Evolutionary conservation across 306 rosid species (phyloP).

Genomic region (Urtica urens): DNA sequence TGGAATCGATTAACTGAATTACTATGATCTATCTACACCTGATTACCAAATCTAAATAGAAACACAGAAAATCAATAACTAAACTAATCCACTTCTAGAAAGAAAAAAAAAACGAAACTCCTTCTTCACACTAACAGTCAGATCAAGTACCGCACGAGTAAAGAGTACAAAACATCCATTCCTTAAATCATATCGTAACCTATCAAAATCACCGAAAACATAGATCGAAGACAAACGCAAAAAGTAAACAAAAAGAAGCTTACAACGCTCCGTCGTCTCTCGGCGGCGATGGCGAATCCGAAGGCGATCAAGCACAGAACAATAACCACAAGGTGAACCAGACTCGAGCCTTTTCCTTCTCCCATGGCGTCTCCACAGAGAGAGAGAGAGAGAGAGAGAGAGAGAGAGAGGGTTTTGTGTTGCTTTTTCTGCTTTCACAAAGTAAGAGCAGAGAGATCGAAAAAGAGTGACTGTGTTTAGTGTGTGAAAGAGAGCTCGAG

Average conservation of each 20-base stretch:
- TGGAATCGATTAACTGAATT: too few species aligned
- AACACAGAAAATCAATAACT: too few species aligned
- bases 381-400: conserved; percentile 10
- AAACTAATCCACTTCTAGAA: too few species aligned
- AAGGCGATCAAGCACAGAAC: conserved; percentile 72
- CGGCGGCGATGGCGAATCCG: conserved; percentile 96
- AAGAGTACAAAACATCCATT: neutral
- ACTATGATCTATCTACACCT: too few species aligned
- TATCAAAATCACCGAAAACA: neutral
- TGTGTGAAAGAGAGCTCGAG: too few species aligned
- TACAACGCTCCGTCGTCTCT: conserved; percentile 79
- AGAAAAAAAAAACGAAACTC: neutral
- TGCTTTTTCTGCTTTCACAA: neutral
- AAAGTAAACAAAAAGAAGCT: conserved; percentile 4
- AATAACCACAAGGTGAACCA: conserved; percentile 64
- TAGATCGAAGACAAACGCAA: neutral
- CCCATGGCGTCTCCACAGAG: conserved; percentile 29
- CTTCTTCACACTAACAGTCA: neutral
- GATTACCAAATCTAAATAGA: too few species aligned
- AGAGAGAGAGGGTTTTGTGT: neutral
- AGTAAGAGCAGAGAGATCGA: too few species aligned
- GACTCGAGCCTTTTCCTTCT: conserved; percentile 80
- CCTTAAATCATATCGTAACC: too few species aligned
- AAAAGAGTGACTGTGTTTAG: too few species aligned
- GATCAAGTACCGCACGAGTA: neutral